Evolutionary conservation across 2,329 filamentous ascomycete species (phyloP).

Genomic region (Incumbomyces delicatus): DNA sequence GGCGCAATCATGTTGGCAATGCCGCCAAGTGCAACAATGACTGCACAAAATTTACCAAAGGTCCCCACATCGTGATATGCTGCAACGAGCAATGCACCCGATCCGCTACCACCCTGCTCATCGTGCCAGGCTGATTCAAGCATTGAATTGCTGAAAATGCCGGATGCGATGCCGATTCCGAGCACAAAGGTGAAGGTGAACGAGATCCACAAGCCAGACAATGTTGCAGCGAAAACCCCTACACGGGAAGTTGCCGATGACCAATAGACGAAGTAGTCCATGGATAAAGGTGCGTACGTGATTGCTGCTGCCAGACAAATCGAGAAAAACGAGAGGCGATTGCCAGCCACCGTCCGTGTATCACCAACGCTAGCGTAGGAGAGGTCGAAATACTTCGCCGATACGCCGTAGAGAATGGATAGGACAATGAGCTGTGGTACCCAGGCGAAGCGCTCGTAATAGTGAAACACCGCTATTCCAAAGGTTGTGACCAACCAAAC

Average conservation of each 20-base stretch:
- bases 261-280: constrained; percentile 50
- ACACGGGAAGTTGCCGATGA: constrained; percentile 42
- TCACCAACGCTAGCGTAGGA: constrained; percentile 43
- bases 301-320: constrained; percentile 36
- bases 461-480: constrained; percentile 58
- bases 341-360: constrained; percentile 24
- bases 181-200: constrained; percentile 53
- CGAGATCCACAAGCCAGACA: constrained; percentile 46
- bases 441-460: constrained; percentile 58
- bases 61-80: constrained; percentile 49
- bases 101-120: constrained; percentile 34
- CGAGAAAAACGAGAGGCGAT: constrained; percentile 59
- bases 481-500: constrained; percentile 57
- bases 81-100: constrained; percentile 56
- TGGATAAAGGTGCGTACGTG: constrained; percentile 13
- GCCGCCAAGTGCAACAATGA: constrained; percentile 54
- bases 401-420: constrained; percentile 52
- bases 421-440: constrained; percentile 53
- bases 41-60: constrained; percentile 59
- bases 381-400: constrained; percentile 51
- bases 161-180: constrained; percentile 54
- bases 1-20: constrained; percentile 58
- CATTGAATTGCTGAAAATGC: constrained; percentile 40
- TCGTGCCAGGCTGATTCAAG: constrained; percentile 48
- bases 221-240: constrained; percentile 48